A percentile compares a stretch with the other conserved stretches of the same genome.
These are phyloP conservation scores for Nasturtium officinale DNA, from an alignment of 345 rosid genomes.

Conservation along the genomic window DNA sequence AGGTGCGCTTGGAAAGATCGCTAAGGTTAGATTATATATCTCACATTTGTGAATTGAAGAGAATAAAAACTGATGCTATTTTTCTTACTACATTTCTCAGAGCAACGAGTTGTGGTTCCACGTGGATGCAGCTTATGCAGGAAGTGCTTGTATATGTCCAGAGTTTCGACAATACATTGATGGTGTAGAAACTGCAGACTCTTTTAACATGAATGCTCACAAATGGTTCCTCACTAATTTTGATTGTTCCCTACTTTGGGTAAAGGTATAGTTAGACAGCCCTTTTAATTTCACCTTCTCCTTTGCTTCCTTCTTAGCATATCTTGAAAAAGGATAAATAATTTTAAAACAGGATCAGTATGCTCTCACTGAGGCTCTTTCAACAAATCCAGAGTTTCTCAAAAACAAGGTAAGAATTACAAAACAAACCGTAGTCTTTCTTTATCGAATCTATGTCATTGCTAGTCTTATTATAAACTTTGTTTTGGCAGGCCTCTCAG, in stretches of 20 bases:
- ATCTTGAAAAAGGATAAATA: background rate
- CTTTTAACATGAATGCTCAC: constrained; percentile 93
- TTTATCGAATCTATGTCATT: background rate
- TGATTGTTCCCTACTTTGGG: constrained; percentile 90
- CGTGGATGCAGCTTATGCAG: constrained; percentile 93
- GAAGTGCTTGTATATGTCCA: constrained; percentile 92
- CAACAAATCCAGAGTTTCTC: constrained; percentile 87
- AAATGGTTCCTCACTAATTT: constrained; percentile 90
- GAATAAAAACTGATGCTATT: background rate
- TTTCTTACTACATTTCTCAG: constrained; percentile 44
- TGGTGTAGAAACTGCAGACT: constrained; percentile 88
- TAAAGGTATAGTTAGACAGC: constrained; percentile 54
- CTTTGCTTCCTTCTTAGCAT: background rate
- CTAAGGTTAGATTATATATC: constrained; percentile 51
- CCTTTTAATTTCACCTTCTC: constrained; percentile 12
- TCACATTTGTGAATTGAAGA: constrained; percentile 17
- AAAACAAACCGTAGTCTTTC: constrained; percentile 3
- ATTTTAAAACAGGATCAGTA: constrained; percentile 62
- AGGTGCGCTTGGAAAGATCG: constrained; percentile 61
- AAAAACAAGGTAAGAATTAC: constrained; percentile 69
- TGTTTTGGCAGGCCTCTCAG: constrained; percentile 64
- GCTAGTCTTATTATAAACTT: background rate
- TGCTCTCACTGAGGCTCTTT: constrained; percentile 76
- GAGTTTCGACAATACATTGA: constrained; percentile 73
- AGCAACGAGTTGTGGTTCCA: constrained; percentile 78